Evolutionary conservation across 1,284 basidiomycete genomes (phyloP).

Genomic region (Ustilago esculenta): DNA sequence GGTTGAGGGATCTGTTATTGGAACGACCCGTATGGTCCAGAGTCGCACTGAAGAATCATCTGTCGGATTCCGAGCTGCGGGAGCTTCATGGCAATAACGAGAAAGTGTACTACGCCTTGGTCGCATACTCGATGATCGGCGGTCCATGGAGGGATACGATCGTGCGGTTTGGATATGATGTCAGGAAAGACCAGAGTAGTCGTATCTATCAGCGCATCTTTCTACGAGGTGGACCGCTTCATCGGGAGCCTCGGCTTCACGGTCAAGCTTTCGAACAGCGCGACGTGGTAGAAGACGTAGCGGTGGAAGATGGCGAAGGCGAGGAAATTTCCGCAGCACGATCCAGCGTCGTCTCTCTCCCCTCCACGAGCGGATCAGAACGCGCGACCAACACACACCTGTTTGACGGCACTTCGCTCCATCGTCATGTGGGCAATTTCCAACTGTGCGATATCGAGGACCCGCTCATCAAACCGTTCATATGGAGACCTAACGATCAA

Average conservation of each 20-base stretch:
- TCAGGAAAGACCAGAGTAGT: constrained; percentile 76
- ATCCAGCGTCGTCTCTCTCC: constrained; percentile 7
- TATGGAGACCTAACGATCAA: constrained; percentile 21
- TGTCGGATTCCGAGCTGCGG: constrained; percentile 75
- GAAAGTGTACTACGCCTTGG: constrained; percentile 69
- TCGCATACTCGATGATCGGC: constrained; percentile 85
- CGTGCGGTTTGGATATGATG: constrained; percentile 88
- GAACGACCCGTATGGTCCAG: constrained; percentile 89
- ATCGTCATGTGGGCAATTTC: constrained; percentile 86
- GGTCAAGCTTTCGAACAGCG: background rate
- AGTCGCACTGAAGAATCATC: constrained; percentile 82
- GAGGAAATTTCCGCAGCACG: constrained; percentile 2
- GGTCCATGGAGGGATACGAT: constrained; percentile 93
- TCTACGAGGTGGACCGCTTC: constrained; percentile 15
- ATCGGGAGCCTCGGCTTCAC: background rate
- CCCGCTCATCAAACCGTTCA: constrained; percentile 70
- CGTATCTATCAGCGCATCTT: constrained; percentile 71
- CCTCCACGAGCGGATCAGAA: background rate
- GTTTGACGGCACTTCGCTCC: constrained; percentile 84
- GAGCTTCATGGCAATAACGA: constrained; percentile 69
- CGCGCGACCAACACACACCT: constrained; percentile 74
- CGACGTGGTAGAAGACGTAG: background rate
- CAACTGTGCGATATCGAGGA: constrained; percentile 92
- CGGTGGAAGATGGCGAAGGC: background rate
- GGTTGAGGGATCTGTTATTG: constrained; percentile 61